Percentiles rank a stretch among this genome's conserved stretches.
Conservation (phyloP, 148 eudicot genomes). For the Rhododendron griersonianum region DNA sequence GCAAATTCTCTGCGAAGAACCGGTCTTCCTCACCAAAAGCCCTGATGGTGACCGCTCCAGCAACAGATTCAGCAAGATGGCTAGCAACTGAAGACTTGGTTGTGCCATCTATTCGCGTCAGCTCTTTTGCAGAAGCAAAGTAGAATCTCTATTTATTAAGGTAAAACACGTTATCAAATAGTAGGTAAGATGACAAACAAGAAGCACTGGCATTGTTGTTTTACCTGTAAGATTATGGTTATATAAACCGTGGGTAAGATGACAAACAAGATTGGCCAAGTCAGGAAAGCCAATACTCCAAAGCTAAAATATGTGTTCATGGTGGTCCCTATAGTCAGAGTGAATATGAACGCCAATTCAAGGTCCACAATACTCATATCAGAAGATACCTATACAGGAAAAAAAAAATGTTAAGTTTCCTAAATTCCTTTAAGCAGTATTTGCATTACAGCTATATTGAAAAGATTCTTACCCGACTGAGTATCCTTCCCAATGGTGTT, state of each 20-base stretch:
- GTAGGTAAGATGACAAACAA: background rate
- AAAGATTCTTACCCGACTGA: slow-evolving; percentile 44
- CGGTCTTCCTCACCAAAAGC: slow-evolving; percentile 58
- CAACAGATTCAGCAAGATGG: slow-evolving; percentile 50
- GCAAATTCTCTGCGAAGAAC: slow-evolving; percentile 32
- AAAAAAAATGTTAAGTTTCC: background rate
- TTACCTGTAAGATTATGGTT: slow-evolving; percentile 51
- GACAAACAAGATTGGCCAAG: slow-evolving; percentile 54
- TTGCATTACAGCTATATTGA: background rate
- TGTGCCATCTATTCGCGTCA: slow-evolving; percentile 65
- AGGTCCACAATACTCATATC: slow-evolving; percentile 47
- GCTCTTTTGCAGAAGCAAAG: slow-evolving; percentile 55
- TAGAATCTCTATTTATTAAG: slow-evolving; percentile 36
- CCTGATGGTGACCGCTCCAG: slow-evolving; percentile 56
- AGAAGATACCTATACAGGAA: slow-evolving; percentile 41
- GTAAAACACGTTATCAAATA: background rate
- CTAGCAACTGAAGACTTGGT: slow-evolving; percentile 54
- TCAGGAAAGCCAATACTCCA: slow-evolving; percentile 36
- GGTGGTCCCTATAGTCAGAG: slow-evolving; percentile 27
- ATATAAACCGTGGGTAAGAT: slow-evolving; percentile 43
- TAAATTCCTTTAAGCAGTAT: background rate
- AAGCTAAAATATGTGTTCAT: slow-evolving; percentile 35
- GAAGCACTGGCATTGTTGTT: background rate
- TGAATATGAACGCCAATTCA: slow-evolving; percentile 36
- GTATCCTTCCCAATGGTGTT: slow-evolving; percentile 65